Conservation (phyloP, 768 basidiomycete genomes). For the Sporobolomyces phaffii region DNA sequence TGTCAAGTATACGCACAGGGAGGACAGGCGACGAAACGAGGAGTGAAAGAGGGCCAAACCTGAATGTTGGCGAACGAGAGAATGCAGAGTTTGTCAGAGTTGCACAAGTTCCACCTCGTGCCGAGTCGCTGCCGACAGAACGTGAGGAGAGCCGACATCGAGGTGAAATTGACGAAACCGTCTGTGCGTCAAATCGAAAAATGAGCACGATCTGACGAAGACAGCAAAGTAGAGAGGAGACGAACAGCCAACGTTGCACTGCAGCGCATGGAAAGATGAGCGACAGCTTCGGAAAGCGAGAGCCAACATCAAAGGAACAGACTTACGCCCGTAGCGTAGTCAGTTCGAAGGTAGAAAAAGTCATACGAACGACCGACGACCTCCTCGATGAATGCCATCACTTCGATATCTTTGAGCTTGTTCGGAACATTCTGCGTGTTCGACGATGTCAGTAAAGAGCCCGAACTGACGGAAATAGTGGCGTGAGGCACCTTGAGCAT, state of each 20-base stretch:
- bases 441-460: not conserved
- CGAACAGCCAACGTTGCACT: constrained; percentile 46
- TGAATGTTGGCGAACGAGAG: constrained; percentile 89
- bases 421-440: constrained; percentile 93
- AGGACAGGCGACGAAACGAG: no score
- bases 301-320: not conserved
- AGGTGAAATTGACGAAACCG: constrained; percentile 80
- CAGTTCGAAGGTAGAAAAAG: constrained; percentile 65
- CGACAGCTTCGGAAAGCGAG: not conserved
- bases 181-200: constrained; percentile 61
- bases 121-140: constrained; percentile 72
- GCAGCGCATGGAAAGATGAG: not conserved
- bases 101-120: constrained; percentile 87
- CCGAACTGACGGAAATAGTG: not conserved
- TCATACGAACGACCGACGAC: constrained; percentile 73
- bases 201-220: not conserved
- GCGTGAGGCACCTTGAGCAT: constrained; percentile 29
- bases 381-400: constrained; percentile 48
- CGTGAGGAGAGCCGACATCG: constrained; percentile 64
- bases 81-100: constrained; percentile 80
- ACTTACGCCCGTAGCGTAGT: constrained; percentile 37
- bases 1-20: no score
- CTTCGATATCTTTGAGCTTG: constrained; percentile 50
- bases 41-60: constrained; percentile 51
- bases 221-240: constrained; percentile 3